Percentiles rank a stretch among this genome's conserved stretches.
Evolutionary conservation across 331 rosid genomes (phyloP).

Genomic region (Acacia pycnantha): DNA sequence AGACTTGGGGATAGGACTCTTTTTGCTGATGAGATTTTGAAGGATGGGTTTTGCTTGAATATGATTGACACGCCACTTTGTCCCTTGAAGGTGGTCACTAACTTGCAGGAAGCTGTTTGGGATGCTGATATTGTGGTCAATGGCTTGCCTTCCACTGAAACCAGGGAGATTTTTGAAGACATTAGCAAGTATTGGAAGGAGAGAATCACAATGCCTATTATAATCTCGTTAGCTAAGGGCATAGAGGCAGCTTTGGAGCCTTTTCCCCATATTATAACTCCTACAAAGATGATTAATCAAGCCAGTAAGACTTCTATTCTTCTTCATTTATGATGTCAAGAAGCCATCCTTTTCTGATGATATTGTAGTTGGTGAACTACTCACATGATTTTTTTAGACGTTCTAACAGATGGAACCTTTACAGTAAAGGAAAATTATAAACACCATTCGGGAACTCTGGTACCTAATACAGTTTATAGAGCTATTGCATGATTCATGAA

Average conservation of each 20-base stretch:
- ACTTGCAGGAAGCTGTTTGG: slow-evolving; percentile 98
- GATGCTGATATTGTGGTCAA: slow-evolving; percentile 91
- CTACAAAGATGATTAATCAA: slow-evolving; percentile 77
- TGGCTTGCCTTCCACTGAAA: slow-evolving; percentile 93
- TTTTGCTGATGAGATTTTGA: slow-evolving; percentile 83
- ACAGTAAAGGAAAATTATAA: not conserved
- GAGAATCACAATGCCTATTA: slow-evolving; percentile 77
- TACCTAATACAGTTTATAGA: not conserved
- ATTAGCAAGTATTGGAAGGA: slow-evolving; percentile 87
- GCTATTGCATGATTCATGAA: not conserved
- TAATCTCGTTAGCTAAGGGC: slow-evolving; percentile 84
- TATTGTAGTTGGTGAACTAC: not conserved
- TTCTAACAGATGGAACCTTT: not conserved
- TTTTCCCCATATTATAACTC: slow-evolving; percentile 83
- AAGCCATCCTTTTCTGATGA: not conserved
- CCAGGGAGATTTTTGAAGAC: slow-evolving; percentile 82
- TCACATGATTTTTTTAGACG: not conserved
- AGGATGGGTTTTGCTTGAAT: slow-evolving; percentile 89
- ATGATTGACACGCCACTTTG: slow-evolving; percentile 94
- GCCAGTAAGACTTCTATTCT: slow-evolving; percentile 66
- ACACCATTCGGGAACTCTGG: not conserved
- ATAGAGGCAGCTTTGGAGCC: slow-evolving; percentile 85
- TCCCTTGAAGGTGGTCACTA: slow-evolving; percentile 88
- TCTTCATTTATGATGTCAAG: not conserved
- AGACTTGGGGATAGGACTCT: slow-evolving; percentile 88